phyloP scores from a whole-genome alignment of 164 flowering plant genomes.

The Santalum album region DNA sequence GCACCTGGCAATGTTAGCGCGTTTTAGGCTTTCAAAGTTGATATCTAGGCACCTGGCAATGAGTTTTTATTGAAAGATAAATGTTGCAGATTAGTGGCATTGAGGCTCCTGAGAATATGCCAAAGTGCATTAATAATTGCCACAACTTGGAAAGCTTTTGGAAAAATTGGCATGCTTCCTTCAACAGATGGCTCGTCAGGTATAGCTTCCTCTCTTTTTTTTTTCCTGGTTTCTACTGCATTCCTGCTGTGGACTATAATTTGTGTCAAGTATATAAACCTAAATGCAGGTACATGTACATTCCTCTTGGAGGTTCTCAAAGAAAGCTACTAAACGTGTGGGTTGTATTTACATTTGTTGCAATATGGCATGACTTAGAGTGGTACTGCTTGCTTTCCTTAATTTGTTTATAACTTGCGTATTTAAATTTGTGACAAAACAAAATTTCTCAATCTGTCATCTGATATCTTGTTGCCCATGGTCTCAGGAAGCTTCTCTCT shows the following conservation, averaged over 20 bases:
- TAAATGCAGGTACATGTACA: slow-evolving; percentile 72
- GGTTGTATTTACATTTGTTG: slow-evolving; percentile 98
- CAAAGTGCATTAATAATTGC: slow-evolving; percentile 90
- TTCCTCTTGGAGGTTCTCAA: slow-evolving; percentile 91
- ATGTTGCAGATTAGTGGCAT: slow-evolving; percentile 62
- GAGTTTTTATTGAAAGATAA: not conserved
- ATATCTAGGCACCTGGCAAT: not conserved
- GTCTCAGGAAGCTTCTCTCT: slow-evolving; percentile 84
- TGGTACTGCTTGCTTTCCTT: slow-evolving; percentile 43
- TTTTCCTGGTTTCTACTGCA: not conserved
- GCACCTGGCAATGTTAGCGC: not conserved
- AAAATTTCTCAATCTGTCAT: not conserved
- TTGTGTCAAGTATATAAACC: not conserved
- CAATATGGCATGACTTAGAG: slow-evolving; percentile 96
- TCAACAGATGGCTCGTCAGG: slow-evolving; percentile 98
- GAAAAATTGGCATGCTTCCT: slow-evolving; percentile 99
- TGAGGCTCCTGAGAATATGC: slow-evolving; percentile 93
- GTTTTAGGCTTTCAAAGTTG: slow-evolving; percentile 4
- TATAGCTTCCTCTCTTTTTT: slow-evolving; percentile 8
- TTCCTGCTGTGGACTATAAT: slow-evolving; percentile 2
- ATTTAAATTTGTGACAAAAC: not conserved
- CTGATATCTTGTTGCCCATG: slow-evolving; percentile 10
- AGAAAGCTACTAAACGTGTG: slow-evolving; percentile 81
- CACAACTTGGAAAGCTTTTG: slow-evolving; percentile 84
- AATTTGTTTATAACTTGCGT: not conserved